phyloP scores from a whole-genome alignment of 352 stramenopile species.

The Thalassiosira delicatula region DNA sequence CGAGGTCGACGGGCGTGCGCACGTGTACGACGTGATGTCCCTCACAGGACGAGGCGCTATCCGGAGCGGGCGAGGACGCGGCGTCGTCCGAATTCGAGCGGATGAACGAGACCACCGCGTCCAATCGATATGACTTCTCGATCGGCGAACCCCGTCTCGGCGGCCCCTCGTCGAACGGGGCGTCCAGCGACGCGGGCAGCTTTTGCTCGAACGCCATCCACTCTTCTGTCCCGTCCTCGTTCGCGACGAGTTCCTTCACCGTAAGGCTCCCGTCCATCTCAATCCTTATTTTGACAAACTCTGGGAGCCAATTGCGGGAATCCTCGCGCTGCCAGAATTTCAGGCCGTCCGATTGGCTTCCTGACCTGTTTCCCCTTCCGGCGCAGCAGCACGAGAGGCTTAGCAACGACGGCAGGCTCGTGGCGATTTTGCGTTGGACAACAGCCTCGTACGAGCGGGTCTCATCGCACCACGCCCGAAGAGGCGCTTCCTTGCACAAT shows the following conservation, averaged over 20 bases:
- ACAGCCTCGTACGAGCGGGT: constrained; percentile 82
- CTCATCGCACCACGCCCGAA: constrained; percentile 81
- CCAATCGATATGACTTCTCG: constrained; percentile 73
- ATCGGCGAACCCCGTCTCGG: constrained; percentile 33
- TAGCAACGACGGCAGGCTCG: constrained; percentile 74
- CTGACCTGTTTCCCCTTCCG: no score
- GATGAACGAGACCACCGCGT: constrained; percentile 77
- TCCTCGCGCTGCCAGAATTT: constrained; percentile 73
- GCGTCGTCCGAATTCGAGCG: constrained; percentile 36
- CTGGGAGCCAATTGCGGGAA: constrained; percentile 74
- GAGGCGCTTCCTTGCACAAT: constrained; percentile 78
- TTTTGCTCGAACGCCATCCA: constrained; percentile 61
- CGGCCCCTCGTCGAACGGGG: constrained; percentile 30
- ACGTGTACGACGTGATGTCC: constrained; percentile 82
- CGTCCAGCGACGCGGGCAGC: constrained; percentile 35
- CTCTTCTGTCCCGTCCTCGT: constrained; percentile 55
- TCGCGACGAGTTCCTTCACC: constrained; percentile 68
- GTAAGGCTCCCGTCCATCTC: constrained; percentile 68
- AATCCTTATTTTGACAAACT: constrained; percentile 80
- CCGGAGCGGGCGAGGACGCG: no score
- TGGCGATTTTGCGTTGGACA: constrained; percentile 82
- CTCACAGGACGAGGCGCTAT: constrained; percentile 20
- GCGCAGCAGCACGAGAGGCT: constrained; percentile 78
- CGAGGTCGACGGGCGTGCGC: constrained; percentile 54
- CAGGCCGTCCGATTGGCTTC: constrained; percentile 65